phyloP scores from a whole-genome alignment of 1,284 basidiomycete genomes.

The Apiotrichum sp. region DNA sequence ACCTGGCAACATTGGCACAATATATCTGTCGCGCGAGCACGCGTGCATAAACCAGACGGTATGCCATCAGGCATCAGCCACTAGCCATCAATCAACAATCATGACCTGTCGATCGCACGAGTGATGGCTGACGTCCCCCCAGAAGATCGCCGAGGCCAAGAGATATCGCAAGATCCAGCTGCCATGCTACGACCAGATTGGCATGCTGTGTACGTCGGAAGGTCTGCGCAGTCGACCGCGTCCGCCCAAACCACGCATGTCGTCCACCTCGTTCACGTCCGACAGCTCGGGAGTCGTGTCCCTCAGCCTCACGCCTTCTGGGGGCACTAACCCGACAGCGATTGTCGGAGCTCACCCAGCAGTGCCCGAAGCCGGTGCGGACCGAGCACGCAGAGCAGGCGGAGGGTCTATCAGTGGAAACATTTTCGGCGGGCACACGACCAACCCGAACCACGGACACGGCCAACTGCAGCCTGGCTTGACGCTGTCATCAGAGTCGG shows the following conservation, averaged over 20 bases:
- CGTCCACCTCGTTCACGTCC: slow-evolving; percentile 12
- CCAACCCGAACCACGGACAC: neutral
- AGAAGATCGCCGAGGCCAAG: slow-evolving; percentile 20
- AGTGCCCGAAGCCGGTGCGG: neutral
- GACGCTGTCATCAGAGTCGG: slow-evolving; percentile 5
- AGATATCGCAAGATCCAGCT: slow-evolving; percentile 37
- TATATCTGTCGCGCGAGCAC: too few species aligned
- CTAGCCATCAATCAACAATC: too few species aligned
- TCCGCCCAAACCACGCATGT: slow-evolving; percentile 8
- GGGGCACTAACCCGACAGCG: slow-evolving; percentile 1
- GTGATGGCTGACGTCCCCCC: slow-evolving; percentile 1
- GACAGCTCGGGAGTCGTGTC: slow-evolving; percentile 21
- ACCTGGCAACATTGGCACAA: too few species aligned
- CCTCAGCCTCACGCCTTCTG: slow-evolving; percentile 5
- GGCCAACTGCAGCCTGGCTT: slow-evolving; percentile 10
- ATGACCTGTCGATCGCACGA: too few species aligned
- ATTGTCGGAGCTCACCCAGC: neutral
- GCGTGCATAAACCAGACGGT: too few species aligned
- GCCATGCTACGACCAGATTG: slow-evolving; percentile 31
- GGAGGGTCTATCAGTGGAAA: neutral
- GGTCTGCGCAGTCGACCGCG: slow-evolving; percentile 1
- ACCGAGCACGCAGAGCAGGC: neutral
- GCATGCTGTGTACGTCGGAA: slow-evolving; percentile 26
- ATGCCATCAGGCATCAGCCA: too few species aligned
- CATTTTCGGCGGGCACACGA: neutral